A percentile compares a stretch with the other conserved stretches of the same genome.
phyloP scores from a whole-genome alignment of 2,329 filamentous ascomycete genomes.

The Graphilbum fragrans region DNA sequence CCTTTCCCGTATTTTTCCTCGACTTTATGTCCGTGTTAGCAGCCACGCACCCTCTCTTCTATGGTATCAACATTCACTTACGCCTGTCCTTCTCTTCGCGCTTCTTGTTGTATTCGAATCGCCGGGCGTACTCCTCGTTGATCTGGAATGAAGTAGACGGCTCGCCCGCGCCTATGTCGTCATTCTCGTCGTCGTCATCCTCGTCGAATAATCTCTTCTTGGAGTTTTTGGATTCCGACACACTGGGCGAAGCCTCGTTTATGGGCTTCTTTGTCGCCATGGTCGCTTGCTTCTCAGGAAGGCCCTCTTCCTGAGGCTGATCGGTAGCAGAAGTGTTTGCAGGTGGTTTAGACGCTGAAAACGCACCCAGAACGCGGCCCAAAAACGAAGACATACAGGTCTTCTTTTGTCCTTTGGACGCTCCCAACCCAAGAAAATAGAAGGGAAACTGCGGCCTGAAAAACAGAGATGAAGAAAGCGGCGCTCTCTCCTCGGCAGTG shows the following conservation, averaged over 20 bases:
- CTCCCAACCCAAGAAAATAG: too few species aligned
- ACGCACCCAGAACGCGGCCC: neutral
- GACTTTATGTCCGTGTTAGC: slow-evolving; percentile 35
- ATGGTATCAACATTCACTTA: slow-evolving; percentile 23
- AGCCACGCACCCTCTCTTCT: neutral
- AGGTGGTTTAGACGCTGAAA: neutral
- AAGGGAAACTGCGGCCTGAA: neutral
- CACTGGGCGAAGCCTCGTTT: neutral
- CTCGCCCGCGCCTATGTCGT: slow-evolving; percentile 20
- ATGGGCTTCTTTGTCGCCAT: neutral
- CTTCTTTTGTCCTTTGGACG: neutral
- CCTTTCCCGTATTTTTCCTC: slow-evolving; percentile 67
- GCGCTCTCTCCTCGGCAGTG: too few species aligned
- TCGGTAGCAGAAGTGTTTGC: neutral
- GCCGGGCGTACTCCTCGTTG: slow-evolving; percentile 78
- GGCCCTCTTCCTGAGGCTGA: neutral
- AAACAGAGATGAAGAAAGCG: neutral
- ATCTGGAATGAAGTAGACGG: slow-evolving; percentile 54
- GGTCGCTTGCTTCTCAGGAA: neutral
- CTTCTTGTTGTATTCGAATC: slow-evolving; percentile 97
- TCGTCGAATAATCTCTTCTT: slow-evolving; percentile 45
- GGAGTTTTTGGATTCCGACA: neutral
- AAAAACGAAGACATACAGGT: slow-evolving; percentile 2
- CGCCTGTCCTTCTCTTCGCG: slow-evolving; percentile 69
- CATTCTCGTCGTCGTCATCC: slow-evolving; percentile 29